These are phyloP conservation scores for Diplodia scrobiculata DNA, from an alignment of 2,329 filamentous ascomycete species.

Conservation along the genomic window DNA sequence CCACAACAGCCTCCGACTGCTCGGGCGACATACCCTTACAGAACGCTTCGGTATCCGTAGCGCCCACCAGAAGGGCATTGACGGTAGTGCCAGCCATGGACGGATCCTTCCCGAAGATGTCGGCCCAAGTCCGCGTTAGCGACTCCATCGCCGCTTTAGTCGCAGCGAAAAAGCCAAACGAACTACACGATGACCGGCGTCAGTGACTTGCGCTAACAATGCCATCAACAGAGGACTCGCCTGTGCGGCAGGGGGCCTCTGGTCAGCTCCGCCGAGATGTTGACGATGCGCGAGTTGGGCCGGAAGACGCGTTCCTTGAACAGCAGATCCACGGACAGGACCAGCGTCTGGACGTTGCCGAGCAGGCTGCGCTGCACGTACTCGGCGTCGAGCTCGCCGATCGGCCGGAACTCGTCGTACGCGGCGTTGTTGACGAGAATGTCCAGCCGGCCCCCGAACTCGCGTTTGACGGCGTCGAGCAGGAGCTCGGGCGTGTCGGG, in stretches of 20 bases:
- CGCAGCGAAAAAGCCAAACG: slow-evolving; percentile 20
- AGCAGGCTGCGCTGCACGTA: slow-evolving; percentile 33
- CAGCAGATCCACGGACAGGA: slow-evolving; percentile 35
- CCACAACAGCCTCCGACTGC: background rate
- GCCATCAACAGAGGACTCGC: slow-evolving; percentile 31
- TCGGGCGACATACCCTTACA: background rate
- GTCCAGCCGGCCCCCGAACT: slow-evolving; percentile 34
- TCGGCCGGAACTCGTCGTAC: slow-evolving; percentile 27
- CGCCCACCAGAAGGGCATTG: slow-evolving; percentile 38
- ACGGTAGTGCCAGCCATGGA: slow-evolving; percentile 36
- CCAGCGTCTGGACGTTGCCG: slow-evolving; percentile 36
- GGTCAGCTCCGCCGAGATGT: slow-evolving; percentile 34
- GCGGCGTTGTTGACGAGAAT: slow-evolving; percentile 38
- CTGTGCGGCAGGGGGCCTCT: slow-evolving; percentile 21
- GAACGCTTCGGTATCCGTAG: slow-evolving; percentile 38
- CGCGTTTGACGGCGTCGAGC: slow-evolving; percentile 27
- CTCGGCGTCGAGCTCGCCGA: slow-evolving; percentile 30
- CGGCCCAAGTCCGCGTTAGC: slow-evolving; percentile 35
- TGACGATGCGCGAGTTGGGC: slow-evolving; percentile 34
- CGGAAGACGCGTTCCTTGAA: slow-evolving; percentile 32
- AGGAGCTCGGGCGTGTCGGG: slow-evolving; percentile 31
- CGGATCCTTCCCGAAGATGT: slow-evolving; percentile 33
- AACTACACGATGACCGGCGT: background rate
- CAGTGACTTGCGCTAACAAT: background rate
- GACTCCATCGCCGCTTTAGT: slow-evolving; percentile 36